Base-by-base conservation (phyloP, 805 yeast genomes). In the Cyberlindnera mrakii region DNA sequence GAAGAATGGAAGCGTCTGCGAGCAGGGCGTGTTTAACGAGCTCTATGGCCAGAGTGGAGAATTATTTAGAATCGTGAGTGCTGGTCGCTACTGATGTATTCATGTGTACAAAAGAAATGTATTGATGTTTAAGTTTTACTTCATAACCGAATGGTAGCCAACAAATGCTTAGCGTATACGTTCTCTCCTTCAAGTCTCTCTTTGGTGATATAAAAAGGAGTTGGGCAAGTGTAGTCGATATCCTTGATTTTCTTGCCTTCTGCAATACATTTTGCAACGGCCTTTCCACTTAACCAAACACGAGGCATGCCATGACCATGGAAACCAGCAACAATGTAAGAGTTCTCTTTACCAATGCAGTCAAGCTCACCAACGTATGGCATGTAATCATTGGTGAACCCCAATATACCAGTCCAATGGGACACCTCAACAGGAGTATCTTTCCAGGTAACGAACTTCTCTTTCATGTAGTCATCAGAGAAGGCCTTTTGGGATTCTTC, bases 241-340 rank as follows among this genome's bases (percentile, higher is more conserved):
- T 53, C 53, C 33, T 39, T 16, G 19, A 53, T 45, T 15, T 17
- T 30, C 42, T 45, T 46, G 17, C 35, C 43, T 23, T 40, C 34
- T 7, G 44, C 37, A 14, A 54, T 44, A 40, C 60, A 53, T 5
- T 54, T 51, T 4, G 69, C 72, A 17, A 71, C 44, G 1, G 70
- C 71, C 43, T 67, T 64, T 14, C 71, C 74, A 35, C 63, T 49
- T 6, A 68, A 41, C 43, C 65, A 65, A 9, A 70, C 67, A 33
- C 76, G 57, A 30, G 77, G 75, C 76, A 73, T 71, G 18, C 78
- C 78, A 53, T 73, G 77, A 3, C 77, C 78, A 35, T 68, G 66
- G 54, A 70, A 73, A 0, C 78, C 78, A 4, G 76, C 75, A 47
- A 63, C 57, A n/a, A 67, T 56, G 45, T 53, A 71, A n/a, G 63